phyloP scores from a whole-genome alignment of 2,329 filamentous ascomycete species.

The Trematosphaeria pertusa region DNA sequence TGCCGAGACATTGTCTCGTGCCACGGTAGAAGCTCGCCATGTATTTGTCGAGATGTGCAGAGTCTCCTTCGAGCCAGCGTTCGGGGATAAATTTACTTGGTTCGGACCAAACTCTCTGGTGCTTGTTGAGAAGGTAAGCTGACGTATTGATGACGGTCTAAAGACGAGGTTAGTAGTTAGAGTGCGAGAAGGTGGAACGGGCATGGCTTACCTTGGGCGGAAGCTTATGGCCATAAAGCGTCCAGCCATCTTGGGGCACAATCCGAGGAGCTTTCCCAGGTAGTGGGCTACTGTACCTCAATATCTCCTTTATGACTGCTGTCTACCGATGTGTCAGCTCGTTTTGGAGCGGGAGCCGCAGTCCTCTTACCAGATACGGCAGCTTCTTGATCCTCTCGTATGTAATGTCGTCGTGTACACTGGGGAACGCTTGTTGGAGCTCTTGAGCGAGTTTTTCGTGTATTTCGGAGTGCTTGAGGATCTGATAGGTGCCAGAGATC shows the following conservation, averaged over 20 bases:
- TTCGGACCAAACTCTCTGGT: conserved; percentile 7
- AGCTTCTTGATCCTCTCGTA: conserved; percentile 12
- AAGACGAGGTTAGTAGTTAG: background rate
- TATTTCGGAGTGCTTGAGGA: conserved; percentile 7
- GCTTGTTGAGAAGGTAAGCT: conserved; percentile 14
- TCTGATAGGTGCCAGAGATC: conserved; percentile 16
- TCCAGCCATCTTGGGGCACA: conserved; percentile 13
- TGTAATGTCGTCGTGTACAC: conserved; percentile 1
- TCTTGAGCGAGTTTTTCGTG: conserved; percentile 7
- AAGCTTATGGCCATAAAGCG: conserved; percentile 10
- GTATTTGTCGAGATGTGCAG: conserved; percentile 15
- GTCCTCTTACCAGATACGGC: conserved; percentile 11
- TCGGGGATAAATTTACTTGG: conserved; percentile 10
- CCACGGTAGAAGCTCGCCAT: conserved; percentile 17
- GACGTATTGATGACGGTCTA: conserved; percentile 15
- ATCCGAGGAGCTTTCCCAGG: conserved; percentile 11
- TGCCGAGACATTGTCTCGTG: conserved; percentile 16
- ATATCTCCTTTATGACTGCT: conserved; percentile 15
- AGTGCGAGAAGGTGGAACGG: background rate
- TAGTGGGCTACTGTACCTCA: conserved; percentile 11
- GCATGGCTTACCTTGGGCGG: conserved; percentile 4
- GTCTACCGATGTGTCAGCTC: background rate
- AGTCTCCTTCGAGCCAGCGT: conserved; percentile 8
- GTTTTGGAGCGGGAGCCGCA: background rate
- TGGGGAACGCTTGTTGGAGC: conserved; percentile 7